A percentile compares a stretch with the other conserved stretches of the same genome.
These are phyloP conservation scores for Rosa rugosa DNA, from an alignment of 306 rosid genomes.

Conservation along the genomic window DNA sequence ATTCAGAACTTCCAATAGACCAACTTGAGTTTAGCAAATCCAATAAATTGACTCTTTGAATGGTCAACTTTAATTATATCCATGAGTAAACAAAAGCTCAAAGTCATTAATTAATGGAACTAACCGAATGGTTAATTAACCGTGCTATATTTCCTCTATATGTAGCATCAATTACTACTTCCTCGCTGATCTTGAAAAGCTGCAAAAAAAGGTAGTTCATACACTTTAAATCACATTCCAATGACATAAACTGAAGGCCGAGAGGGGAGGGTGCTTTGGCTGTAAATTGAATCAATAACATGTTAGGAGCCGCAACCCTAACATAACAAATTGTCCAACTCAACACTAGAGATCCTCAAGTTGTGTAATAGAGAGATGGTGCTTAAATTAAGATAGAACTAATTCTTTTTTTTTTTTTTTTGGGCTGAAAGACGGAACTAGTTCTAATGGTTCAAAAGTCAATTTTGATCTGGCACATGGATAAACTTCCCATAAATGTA, in stretches of 20 bases:
- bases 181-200: slow-evolving; percentile 99
- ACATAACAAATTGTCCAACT: background rate
- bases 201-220: slow-evolving; percentile 41
- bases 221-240: slow-evolving; percentile 15
- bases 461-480: background rate
- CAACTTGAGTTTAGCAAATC: background rate
- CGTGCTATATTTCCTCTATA: slow-evolving; percentile 85
- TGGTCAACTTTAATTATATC: background rate
- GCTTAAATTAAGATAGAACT: background rate
- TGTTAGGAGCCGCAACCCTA: background rate
- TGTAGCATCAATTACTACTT: slow-evolving; percentile 88
- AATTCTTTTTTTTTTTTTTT: background rate
- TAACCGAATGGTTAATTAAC: slow-evolving; percentile 89
- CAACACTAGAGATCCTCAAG: background rate
- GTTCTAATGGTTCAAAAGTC: background rate
- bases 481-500: background rate
- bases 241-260: background rate
- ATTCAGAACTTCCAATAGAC: background rate
- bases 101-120: slow-evolving; percentile 25
- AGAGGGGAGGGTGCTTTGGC: background rate
- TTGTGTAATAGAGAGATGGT: background rate
- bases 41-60: background rate
- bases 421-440: too few species aligned
- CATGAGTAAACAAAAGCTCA: background rate
- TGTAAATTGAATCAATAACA: background rate